These are phyloP conservation scores for Erythrobasidium hasegawianum DNA, from an alignment of 1,284 basidiomycete species.

Conservation along the genomic window DNA sequence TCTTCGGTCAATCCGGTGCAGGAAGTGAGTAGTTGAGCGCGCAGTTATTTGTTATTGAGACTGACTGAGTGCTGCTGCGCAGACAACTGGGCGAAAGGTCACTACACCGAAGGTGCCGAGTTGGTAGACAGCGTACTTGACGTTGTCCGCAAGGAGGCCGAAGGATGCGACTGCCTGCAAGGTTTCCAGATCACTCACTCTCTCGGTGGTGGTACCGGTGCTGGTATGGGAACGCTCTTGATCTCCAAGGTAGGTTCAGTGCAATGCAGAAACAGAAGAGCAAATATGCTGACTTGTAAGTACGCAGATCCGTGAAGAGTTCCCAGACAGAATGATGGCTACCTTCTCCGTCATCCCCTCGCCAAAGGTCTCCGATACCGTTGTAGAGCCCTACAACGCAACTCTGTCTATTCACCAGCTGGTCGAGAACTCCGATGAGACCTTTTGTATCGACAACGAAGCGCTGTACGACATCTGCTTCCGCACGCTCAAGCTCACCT, in stretches of 20 bases:
- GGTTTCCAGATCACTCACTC: slow-evolving; percentile 63
- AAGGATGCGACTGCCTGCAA: slow-evolving; percentile 58
- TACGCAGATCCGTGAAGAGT: slow-evolving; percentile 50
- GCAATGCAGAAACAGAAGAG: not conserved
- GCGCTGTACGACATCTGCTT: slow-evolving; percentile 98
- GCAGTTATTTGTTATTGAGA: not conserved
- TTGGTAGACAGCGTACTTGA: slow-evolving; percentile 79
- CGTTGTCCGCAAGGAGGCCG: slow-evolving; percentile 60
- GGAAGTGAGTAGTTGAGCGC: slow-evolving; percentile 54
- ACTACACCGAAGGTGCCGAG: slow-evolving; percentile 67
- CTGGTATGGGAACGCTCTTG: slow-evolving; percentile 61
- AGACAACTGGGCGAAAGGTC: slow-evolving; percentile 69
- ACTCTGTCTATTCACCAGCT: slow-evolving; percentile 61
- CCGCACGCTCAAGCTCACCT: slow-evolving; percentile 88
- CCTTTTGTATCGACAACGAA: slow-evolving; percentile 82
- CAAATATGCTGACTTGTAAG: not conserved
- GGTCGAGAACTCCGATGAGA: slow-evolving; percentile 62
- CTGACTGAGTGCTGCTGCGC: not conserved
- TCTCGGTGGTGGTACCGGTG: slow-evolving; percentile 61
- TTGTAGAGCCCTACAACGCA: slow-evolving; percentile 63
- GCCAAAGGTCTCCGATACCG: slow-evolving; percentile 60
- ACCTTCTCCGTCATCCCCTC: slow-evolving; percentile 62
- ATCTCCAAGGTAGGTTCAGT: slow-evolving; percentile 56
- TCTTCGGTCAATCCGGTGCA: slow-evolving; percentile 68
- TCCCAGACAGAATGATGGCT: slow-evolving; percentile 62